Evolutionary conservation across 495 filamentous ascomycete species (phyloP).

Genomic region (Tuber calosporum): DNA sequence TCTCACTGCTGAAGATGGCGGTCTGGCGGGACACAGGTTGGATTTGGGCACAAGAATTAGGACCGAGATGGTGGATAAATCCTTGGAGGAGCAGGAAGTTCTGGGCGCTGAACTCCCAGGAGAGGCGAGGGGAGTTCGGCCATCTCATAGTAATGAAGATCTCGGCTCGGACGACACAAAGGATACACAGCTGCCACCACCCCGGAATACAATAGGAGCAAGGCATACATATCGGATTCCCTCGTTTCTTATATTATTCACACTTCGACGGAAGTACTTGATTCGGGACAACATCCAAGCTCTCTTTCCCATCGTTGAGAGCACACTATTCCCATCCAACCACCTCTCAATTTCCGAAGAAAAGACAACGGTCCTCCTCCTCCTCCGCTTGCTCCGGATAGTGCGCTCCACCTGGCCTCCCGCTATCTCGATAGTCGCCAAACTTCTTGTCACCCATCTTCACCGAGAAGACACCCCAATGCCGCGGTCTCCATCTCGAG

Average conservation of each 20-base stretch:
- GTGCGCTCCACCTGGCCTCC: slow-evolving; percentile 54
- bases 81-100: not conserved
- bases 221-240: slow-evolving; percentile 42
- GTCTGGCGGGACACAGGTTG: slow-evolving; percentile 46
- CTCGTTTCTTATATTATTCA: slow-evolving; percentile 48
- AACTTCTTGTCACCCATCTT: slow-evolving; percentile 21
- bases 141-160: not conserved
- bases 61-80: not conserved
- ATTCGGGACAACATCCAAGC: slow-evolving; percentile 46
- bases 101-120: not conserved
- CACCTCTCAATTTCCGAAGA: slow-evolving; percentile 42
- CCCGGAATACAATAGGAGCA: not conserved
- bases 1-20: slow-evolving; percentile 45
- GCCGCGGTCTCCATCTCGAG: slow-evolving; percentile 6
- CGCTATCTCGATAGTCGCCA: slow-evolving; percentile 36
- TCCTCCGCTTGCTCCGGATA: slow-evolving; percentile 55
- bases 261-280: slow-evolving; percentile 48
- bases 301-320: slow-evolving; percentile 42
- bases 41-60: slow-evolving; percentile 31
- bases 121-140: not conserved
- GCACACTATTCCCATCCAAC: slow-evolving; percentile 42
- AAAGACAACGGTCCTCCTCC: slow-evolving; percentile 43
- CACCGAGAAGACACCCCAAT: not conserved
- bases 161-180: not conserved
- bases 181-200: not conserved